phyloP scores from a whole-genome alignment of 2,329 filamentous ascomycete species.

The Aspergillus sp. region DNA sequence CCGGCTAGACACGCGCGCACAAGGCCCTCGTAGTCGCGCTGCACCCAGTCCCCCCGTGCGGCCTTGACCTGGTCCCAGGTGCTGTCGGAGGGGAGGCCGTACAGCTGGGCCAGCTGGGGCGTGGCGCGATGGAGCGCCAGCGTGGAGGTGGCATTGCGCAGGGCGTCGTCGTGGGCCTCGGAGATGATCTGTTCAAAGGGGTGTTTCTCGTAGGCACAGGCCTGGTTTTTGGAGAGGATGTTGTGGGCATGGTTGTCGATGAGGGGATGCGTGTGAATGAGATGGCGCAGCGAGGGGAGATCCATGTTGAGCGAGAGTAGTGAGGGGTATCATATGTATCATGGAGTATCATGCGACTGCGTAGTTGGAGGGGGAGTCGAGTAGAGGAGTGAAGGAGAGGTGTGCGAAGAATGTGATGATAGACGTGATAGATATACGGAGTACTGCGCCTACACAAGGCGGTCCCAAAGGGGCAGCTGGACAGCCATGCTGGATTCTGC shows the following conservation, averaged over 20 bases:
- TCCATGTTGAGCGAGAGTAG: slow-evolving; percentile 19
- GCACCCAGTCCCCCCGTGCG: slow-evolving; percentile 48
- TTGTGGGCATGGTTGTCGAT: slow-evolving; percentile 52
- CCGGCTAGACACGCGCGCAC: slow-evolving; percentile 65
- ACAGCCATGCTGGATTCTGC: background rate
- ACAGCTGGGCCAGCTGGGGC: slow-evolving; percentile 64
- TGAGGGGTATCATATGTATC: background rate
- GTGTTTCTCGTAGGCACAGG: slow-evolving; percentile 33
- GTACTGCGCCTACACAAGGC: background rate
- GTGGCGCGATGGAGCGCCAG: slow-evolving; percentile 70
- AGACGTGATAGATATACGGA: background rate
- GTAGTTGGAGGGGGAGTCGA: no score
- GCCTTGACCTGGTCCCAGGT: slow-evolving; percentile 59
- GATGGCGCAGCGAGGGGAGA: slow-evolving; percentile 31
- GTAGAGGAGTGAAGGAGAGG: no score
- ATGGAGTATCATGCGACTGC: background rate
- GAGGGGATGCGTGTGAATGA: slow-evolving; percentile 42
- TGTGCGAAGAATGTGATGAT: background rate
- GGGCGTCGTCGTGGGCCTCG: slow-evolving; percentile 69
- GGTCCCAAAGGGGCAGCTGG: slow-evolving; percentile 5
- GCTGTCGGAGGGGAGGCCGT: slow-evolving; percentile 59
- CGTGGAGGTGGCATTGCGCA: slow-evolving; percentile 60
- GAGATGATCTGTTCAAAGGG: slow-evolving; percentile 65
- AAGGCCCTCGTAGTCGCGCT: slow-evolving; percentile 56
- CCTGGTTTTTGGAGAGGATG: slow-evolving; percentile 34